Conservation (phyloP, 2,329 filamentous ascomycete species). For the Magnaporthiopsis poae region DNA sequence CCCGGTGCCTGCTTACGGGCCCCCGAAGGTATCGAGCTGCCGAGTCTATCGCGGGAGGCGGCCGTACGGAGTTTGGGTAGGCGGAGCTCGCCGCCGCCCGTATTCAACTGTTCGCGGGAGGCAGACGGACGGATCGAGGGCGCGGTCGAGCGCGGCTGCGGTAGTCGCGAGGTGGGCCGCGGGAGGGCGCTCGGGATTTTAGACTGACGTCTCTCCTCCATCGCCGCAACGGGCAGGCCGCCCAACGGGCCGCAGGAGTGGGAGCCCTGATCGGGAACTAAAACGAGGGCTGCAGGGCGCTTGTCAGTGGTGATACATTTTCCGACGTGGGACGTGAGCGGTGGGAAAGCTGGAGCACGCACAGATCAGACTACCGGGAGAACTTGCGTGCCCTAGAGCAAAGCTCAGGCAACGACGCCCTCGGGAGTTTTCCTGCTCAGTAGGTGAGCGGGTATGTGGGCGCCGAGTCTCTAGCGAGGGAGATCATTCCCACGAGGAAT, state of each 20-base stretch:
- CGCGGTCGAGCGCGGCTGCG: conserved; percentile 3
- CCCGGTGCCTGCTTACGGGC: neutral
- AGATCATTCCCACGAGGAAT: neutral
- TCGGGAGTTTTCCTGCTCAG: neutral
- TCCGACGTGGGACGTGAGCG: neutral
- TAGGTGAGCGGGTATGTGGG: neutral
- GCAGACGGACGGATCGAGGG: conserved; percentile 13
- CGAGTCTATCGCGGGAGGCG: conserved; percentile 31
- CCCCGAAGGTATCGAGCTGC: conserved; percentile 5
- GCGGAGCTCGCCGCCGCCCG: conserved; percentile 22
- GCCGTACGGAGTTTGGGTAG: conserved; percentile 31
- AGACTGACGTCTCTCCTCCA: conserved; percentile 13
- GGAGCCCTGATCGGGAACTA: conserved; percentile 7
- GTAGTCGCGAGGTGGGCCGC: conserved; percentile 12
- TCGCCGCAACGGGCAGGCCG: neutral
- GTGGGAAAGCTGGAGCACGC: neutral
- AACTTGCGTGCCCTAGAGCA: neutral
- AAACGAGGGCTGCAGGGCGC: neutral
- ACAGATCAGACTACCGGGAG: neutral
- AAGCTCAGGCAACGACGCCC: neutral
- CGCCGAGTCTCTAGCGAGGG: neutral
- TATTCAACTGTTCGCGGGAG: conserved; percentile 15
- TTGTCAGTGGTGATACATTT: neutral
- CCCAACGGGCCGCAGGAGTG: neutral
- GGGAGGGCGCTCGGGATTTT: conserved; percentile 13